These are phyloP conservation scores for Aspergillus caelatus DNA, from an alignment of 2,329 filamentous ascomycete species.

Conservation along the genomic window DNA sequence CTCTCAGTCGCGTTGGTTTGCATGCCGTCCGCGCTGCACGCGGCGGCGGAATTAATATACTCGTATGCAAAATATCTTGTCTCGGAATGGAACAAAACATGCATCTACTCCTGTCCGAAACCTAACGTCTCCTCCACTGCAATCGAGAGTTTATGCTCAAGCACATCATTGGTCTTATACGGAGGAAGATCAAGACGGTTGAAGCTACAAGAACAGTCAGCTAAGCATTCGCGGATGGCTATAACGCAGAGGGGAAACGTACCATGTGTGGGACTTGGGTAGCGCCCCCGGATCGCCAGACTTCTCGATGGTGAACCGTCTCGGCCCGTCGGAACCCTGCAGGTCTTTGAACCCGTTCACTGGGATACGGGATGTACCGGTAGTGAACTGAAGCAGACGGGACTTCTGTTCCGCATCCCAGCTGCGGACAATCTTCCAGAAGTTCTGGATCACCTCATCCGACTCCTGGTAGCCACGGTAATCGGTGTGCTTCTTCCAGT, in stretches of 20 bases:
- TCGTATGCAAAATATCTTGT: conserved; percentile 16
- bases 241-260: conserved; percentile 45
- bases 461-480: conserved; percentile 98
- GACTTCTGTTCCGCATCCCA: conserved; percentile 99
- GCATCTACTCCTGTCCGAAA: conserved; percentile 87
- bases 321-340: conserved; percentile 92
- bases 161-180: conserved; percentile 83
- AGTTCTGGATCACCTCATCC: conserved; percentile 96
- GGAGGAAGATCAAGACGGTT: conserved; percentile 94
- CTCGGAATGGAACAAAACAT: conserved; percentile 6
- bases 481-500: conserved; percentile 99
- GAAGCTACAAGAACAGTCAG: conserved; percentile 63
- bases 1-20: conserved; percentile 5
- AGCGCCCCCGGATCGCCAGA: conserved; percentile 87
- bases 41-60: conserved; percentile 7
- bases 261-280: conserved; percentile 98
- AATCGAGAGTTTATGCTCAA: conserved; percentile 90
- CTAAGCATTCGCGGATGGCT: not conserved
- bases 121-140: conserved; percentile 98
- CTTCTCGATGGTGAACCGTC: conserved; percentile 97
- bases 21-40: conserved; percentile 4
- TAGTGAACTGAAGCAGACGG: conserved; percentile 92
- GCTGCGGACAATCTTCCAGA: conserved; percentile 92
- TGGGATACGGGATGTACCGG: conserved; percentile 94
- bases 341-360: conserved; percentile 99